These are phyloP conservation scores for Fagopyrum esculentum DNA, from an alignment of 148 eudicot genomes.

Conservation along the genomic window DNA sequence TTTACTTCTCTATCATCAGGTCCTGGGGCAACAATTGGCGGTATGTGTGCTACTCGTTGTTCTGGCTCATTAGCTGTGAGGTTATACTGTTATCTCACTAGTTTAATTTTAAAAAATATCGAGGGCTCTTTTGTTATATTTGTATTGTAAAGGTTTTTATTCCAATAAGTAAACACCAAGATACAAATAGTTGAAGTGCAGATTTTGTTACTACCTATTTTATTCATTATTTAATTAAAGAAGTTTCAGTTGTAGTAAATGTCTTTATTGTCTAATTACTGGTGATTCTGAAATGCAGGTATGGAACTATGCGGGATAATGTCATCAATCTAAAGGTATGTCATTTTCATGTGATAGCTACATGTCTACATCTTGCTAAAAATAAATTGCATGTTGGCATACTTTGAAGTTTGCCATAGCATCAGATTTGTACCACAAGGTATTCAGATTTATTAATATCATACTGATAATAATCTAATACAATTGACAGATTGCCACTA, in stretches of 20 bases:
- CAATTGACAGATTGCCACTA: not conserved
- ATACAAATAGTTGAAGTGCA: not conserved
- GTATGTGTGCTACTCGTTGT: conserved; percentile 99
- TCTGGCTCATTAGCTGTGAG: conserved; percentile 99
- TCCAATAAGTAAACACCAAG: not conserved
- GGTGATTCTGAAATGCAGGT: conserved; percentile 56
- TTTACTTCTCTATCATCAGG: conserved; percentile 34
- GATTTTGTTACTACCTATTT: not conserved
- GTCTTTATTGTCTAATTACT: not conserved
- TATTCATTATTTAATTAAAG: not conserved
- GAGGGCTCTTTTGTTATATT: not conserved
- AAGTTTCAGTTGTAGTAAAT: not conserved
- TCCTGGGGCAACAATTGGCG: conserved; percentile 99
- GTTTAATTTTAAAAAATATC: not conserved
- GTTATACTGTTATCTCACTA: conserved; percentile 22
- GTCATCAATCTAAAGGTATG: conserved; percentile 86
- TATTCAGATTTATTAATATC: not conserved
- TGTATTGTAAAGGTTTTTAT: not conserved
- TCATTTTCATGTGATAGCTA: conserved; percentile 9
- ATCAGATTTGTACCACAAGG: not conserved
- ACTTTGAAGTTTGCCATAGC: not conserved
- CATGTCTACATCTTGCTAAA: not conserved
- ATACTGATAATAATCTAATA: not conserved
- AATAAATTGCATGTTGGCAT: not conserved
- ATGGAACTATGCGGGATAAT: conserved; percentile 98